Evolutionary conservation across 768 basidiomycete species (phyloP).

Genomic region (Tricholoma flavovirens): DNA sequence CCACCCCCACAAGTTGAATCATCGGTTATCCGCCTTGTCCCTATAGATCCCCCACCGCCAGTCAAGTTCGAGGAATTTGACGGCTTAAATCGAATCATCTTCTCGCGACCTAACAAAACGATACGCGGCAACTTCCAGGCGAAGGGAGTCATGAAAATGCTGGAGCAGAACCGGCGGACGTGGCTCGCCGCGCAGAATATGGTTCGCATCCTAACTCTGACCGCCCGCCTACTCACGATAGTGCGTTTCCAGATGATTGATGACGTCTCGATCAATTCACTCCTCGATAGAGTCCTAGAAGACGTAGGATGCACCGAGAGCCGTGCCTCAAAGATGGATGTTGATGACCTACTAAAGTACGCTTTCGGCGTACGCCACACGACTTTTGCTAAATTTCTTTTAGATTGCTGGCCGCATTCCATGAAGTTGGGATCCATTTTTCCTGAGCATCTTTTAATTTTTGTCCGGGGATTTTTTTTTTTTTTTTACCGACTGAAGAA

Average conservation of each 20-base stretch:
- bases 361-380: conserved; percentile 18
- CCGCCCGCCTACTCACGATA: background rate
- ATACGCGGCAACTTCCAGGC: conserved; percentile 87
- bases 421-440: conserved; percentile 70
- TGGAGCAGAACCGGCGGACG: conserved; percentile 89
- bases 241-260: conserved; percentile 45
- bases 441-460: conserved; percentile 40
- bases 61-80: conserved; percentile 98
- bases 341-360: conserved; percentile 87
- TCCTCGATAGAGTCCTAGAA: conserved; percentile 67
- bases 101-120: conserved; percentile 86
- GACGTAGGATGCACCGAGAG: conserved; percentile 70
- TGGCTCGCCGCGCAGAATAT: conserved; percentile 81
- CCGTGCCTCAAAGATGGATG: conserved; percentile 88
- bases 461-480: too few relatives aligned
- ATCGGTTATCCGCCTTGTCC: conserved; percentile 85
- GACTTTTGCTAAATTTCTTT: conserved; percentile 4
- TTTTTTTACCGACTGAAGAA: background rate
- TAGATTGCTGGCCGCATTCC: conserved; percentile 69
- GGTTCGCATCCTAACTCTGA: conserved; percentile 25
- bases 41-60: conserved; percentile 92
- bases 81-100: conserved; percentile 86
- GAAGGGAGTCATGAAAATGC: conserved; percentile 90
- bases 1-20: conserved; percentile 95
- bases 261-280: conserved; percentile 58